Conservation (phyloP, 2,329 filamentous ascomycete species). For the Didymella glomerata region DNA sequence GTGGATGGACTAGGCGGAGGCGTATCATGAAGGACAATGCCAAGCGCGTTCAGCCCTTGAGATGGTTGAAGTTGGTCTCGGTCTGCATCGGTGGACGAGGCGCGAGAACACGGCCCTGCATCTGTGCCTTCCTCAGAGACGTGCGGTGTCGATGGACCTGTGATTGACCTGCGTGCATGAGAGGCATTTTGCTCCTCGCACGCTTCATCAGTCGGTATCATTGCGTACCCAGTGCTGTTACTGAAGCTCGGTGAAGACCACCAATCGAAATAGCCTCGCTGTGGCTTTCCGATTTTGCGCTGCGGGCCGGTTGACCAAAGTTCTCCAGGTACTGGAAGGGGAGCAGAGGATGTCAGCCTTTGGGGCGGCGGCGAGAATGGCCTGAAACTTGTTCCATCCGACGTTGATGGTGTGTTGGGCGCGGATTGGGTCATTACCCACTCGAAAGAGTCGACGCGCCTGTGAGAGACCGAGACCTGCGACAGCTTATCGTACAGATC, state of each 20-base stretch:
- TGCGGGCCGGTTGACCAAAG: slow-evolving; percentile 2
- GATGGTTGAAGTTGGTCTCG: neutral
- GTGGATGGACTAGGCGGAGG: slow-evolving; percentile 6
- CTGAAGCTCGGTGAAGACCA: slow-evolving; percentile 9
- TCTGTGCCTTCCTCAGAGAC: neutral
- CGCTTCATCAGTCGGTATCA: neutral
- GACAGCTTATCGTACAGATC: slow-evolving; percentile 15
- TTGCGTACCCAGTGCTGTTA: slow-evolving; percentile 5
- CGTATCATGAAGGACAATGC: slow-evolving; percentile 7
- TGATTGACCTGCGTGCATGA: neutral
- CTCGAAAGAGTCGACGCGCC: slow-evolving; percentile 17
- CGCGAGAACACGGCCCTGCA: too few relatives aligned
- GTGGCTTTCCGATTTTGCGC: neutral
- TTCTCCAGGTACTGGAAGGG: slow-evolving; percentile 12
- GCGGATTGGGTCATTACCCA: slow-evolving; percentile 17
- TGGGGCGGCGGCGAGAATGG: slow-evolving; percentile 1
- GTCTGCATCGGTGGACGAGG: neutral
- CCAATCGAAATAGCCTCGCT: slow-evolving; percentile 16
- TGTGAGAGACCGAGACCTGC: slow-evolving; percentile 17
- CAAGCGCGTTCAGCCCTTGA: slow-evolving; percentile 11
- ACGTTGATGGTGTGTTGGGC: slow-evolving; percentile 11
- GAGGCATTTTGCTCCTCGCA: neutral
- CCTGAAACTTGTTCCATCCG: neutral
- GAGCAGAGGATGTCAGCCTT: slow-evolving; percentile 3
- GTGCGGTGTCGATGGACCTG: neutral